Evolutionary conservation across 2,329 filamentous ascomycete species (phyloP), one percentile per base, ranked within the genome.

Genomic region (Ophiostoma montium): DNA sequence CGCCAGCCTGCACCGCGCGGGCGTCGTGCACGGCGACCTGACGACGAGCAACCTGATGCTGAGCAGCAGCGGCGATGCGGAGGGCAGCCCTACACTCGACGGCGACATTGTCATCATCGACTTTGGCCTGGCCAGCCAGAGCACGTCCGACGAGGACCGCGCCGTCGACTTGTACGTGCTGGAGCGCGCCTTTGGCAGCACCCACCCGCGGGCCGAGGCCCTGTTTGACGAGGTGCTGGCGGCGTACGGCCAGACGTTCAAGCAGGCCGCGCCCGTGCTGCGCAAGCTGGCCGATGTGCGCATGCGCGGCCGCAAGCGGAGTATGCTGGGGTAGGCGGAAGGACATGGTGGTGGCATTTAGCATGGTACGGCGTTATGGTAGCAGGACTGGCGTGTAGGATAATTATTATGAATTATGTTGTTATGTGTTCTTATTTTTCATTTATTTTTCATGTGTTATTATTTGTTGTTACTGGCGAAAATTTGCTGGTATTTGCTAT

Each of bases 31-130:
- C 68, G 92, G 92, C 36, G 92, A 98, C 68, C 67, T 98, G 67
- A 98, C 92, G 53, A 98, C 89, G 55, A 95, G 89, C 67, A 98
- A 98, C 66, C 74, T 98, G 68, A 95, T 98, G 82, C 62, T 96
- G 56, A 64, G 77, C 52, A 70, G 71, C 13, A 60, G 18, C 47
- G 39, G 52, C 16, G 51, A 51, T 6, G 50, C 51, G 11, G 36
- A 56, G 32, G 48, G 52, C 2, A 51, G 53, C 46, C 31, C 58
- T 55, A 57, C 9, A 55, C 52, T 81, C 50, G 71, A 76, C 1
- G 89, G 87, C 2, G 83, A 94, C 48, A 76, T 98, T 51, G 80
- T 94, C 19, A 70, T 96, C 35, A 96, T 96, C 62, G 92, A 98
- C 67, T 94, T 98, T 61, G 92, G 92, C 0, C 76, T 98, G 18